Base-by-base conservation (phyloP, 305 asterid genomes). In the Striga hermonthica region DNA sequence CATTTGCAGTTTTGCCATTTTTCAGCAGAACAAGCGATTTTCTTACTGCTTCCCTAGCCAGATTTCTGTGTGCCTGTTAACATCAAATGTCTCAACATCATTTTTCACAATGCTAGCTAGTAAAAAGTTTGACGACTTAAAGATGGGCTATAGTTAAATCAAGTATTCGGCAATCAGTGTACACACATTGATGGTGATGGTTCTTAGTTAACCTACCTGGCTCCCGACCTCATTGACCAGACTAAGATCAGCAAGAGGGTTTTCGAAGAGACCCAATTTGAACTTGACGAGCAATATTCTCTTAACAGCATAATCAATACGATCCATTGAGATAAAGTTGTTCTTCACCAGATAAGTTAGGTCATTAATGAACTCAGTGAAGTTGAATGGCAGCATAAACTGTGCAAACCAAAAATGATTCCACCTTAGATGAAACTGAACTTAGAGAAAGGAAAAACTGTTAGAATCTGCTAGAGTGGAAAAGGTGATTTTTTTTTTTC, bases 31-130 rank as follows among this genome's bases (percentile, higher is more conserved):
- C 90, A 57, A 90, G 89, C 10, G 96, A 88, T 74, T 90, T 90
- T 78, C 97, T 81, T 36, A 84, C 96, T 5, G 96, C 95, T 72
- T 88, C 97, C 83, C 96, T 84, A 49, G 96, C 95, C 75, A 90
- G 57, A 73, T 86, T 63, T 75, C 97, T 83, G 83, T 90, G 96
- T 38, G 75, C 91, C 97, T 88, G 80, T 77, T 12, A 45, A 61
- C 4, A 74, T 60, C 52, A 54, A 66, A 28, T 22, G 65, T 57
- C 48, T 5, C 64, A 59, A 22, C 28, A 68, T 65, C 47, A 37
- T 60, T 56, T 44, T 44, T 1, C 41, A 5, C 39, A 22, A 67
- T 5, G 50, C 11, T 44, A 40, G 60, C 14, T 49, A 28, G 9
- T 9, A 63, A 35, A 22, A 67, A 63, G 40, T 58, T 62, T 57